These are phyloP conservation scores for Ogataea dorogensis DNA, from an alignment of 805 yeast species.

Conservation along the genomic window DNA sequence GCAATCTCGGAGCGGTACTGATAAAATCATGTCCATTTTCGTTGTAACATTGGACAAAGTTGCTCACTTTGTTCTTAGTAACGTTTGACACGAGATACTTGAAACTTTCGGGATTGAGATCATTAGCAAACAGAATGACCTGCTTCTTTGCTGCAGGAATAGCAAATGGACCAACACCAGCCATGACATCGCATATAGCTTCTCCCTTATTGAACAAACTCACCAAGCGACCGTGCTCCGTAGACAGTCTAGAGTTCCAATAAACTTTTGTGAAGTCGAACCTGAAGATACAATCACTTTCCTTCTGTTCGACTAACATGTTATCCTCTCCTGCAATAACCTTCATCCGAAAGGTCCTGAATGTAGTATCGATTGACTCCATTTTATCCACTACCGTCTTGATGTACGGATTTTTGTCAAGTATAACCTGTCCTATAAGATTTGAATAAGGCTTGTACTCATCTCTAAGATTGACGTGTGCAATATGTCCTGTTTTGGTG, in stretches of 20 bases:
- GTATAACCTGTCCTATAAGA: conserved; percentile 83
- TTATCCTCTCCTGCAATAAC: conserved; percentile 83
- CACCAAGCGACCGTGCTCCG: conserved; percentile 87
- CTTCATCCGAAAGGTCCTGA: conserved; percentile 91
- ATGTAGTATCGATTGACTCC: conserved; percentile 81
- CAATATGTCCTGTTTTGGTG: conserved; percentile 92
- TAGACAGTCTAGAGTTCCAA: conserved; percentile 94
- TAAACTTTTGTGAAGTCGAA: conserved; percentile 93
- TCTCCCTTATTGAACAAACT: conserved; percentile 56
- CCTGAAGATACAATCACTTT: conserved; percentile 77
- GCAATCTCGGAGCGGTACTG: conserved; percentile 49
- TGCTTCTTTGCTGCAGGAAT: conserved; percentile 90
- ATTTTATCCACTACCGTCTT: conserved; percentile 90
- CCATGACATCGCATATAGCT: conserved; percentile 92
- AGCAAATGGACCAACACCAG: conserved; percentile 98
- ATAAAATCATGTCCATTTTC: conserved; percentile 86
- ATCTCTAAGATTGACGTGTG: conserved; percentile 82
- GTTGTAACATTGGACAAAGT: conserved; percentile 62
- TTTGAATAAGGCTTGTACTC: conserved; percentile 80
- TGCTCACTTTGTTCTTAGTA: conserved; percentile 55
- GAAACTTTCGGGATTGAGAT: conserved; percentile 84
- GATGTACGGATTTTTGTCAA: conserved; percentile 82
- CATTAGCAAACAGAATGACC: conserved; percentile 84
- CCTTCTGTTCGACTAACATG: conserved; percentile 79
- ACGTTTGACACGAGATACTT: conserved; percentile 69